Evolutionary conservation across 371 early-diverging fungal genomes (phyloP).

Genomic region (Thermomucor indicae-seudaticae): DNA sequence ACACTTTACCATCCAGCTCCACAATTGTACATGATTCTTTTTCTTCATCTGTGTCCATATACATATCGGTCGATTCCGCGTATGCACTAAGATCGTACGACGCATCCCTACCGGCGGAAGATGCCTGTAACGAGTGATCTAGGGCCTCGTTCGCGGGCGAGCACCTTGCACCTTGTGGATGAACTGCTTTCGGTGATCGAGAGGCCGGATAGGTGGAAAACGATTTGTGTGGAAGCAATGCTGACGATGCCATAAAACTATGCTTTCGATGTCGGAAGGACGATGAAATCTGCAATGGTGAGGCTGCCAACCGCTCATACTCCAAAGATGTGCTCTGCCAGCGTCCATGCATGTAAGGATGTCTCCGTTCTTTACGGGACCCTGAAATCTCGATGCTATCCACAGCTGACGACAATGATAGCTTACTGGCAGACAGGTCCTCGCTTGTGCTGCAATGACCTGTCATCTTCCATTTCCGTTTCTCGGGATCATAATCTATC

Average conservation of each 20-base stretch:
- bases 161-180: neutral
- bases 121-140: no score
- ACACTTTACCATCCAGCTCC: conserved; percentile 10
- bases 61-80: no score
- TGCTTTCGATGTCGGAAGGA: conserved; percentile 13
- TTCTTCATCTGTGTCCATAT: neutral
- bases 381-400: conserved; percentile 4
- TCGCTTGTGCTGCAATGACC: neutral
- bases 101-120: no score
- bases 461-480: conserved; percentile 4
- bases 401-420: neutral
- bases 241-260: conserved; percentile 24
- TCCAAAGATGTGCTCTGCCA: conserved; percentile 31
- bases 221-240: conserved; percentile 3
- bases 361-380: neutral
- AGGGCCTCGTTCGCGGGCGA: no score
- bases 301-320: conserved; percentile 10
- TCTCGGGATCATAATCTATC: conserved; percentile 3
- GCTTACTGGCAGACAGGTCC: neutral
- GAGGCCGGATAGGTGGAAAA: no score
- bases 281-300: conserved; percentile 5
- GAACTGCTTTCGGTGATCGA: neutral
- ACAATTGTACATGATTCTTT: conserved; percentile 4
- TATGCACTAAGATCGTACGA: no score
- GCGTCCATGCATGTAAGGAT: neutral